These are phyloP conservation scores for Rhinocladiella similis DNA, from an alignment of 2,329 filamentous ascomycete genomes.

Conservation along the genomic window DNA sequence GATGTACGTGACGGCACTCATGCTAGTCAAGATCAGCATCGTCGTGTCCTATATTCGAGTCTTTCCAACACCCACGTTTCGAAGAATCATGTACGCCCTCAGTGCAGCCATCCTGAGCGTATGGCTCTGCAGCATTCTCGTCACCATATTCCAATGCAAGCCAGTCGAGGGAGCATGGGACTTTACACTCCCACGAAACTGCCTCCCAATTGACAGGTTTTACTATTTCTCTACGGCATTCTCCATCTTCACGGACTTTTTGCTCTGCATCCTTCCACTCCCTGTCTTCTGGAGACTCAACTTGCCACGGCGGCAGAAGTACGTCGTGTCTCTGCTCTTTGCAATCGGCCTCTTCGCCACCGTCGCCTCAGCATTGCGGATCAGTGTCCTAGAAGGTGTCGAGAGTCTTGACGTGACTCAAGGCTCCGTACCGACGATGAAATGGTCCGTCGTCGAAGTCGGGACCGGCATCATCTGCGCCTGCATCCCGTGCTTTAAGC, in stretches of 20 bases:
- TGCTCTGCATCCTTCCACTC: slow-evolving; percentile 55
- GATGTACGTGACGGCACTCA: slow-evolving; percentile 47
- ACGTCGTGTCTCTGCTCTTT: slow-evolving; percentile 52
- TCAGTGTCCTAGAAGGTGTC: slow-evolving; percentile 46
- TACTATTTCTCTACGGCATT: slow-evolving; percentile 58
- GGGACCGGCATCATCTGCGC: slow-evolving; percentile 45
- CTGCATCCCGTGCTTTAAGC: slow-evolving; percentile 45
- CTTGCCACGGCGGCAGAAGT: slow-evolving; percentile 49
- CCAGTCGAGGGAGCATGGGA: slow-evolving; percentile 46
- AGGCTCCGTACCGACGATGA: slow-evolving; percentile 45
- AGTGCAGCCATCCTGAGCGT: slow-evolving; percentile 22
- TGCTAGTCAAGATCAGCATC: slow-evolving; percentile 38
- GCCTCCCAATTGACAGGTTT: slow-evolving; percentile 51
- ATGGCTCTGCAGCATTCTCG: slow-evolving; percentile 41
- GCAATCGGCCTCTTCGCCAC: slow-evolving; percentile 53
- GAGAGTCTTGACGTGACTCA: slow-evolving; percentile 37
- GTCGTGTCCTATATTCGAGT: slow-evolving; percentile 35
- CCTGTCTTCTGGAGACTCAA: slow-evolving; percentile 48
- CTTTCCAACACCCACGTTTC: slow-evolving; percentile 30
- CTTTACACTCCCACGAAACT: slow-evolving; percentile 37
- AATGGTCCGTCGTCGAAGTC: slow-evolving; percentile 48
- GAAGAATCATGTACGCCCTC: slow-evolving; percentile 23
- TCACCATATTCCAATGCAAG: slow-evolving; percentile 47
- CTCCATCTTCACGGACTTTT: slow-evolving; percentile 62
- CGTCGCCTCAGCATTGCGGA: slow-evolving; percentile 49